Base-by-base conservation (phyloP, 2,329 filamentous ascomycete genomes). In the Monosporascus cannonballus region DNA sequence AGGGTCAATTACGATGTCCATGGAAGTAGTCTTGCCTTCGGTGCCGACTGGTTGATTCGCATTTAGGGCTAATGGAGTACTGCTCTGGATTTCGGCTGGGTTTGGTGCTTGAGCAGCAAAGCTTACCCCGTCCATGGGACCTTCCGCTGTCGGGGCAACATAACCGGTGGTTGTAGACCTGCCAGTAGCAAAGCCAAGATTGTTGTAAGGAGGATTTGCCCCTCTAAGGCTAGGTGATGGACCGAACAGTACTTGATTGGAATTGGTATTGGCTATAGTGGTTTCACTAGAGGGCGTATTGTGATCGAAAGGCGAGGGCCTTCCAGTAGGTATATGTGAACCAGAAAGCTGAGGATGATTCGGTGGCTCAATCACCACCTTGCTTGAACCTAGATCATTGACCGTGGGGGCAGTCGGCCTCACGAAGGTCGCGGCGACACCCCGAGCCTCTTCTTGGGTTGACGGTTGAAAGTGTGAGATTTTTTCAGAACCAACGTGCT, bases 1-100 rank as follows among this genome's bases (percentile, higher is more conserved):
- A 37, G 61, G 54, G 47, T 66, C 64, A 2, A 62, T 63, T 22
- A 52, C 39, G 22, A 53, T 56, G 22, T 58, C 57, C 38, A 55
- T 52, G 4, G 55, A 49, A 17, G 56, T 51, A 47, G 20, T 27
- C n/a, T 56, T 56, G 6, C 49, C 51, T 42, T 52, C 55, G 8
- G 46, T 42, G 44, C n/a, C 38, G 24, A 25, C 24, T 24, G 38
- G 18, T 46, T 53, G 27, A n/a, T 24, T 49, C 30, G 48, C 36
- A 47, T 24, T 18, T 22, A 37, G 22, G 6, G 41, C 30, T 30
- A 14, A 42, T 30, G 44, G 6, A 42, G 27, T 49, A 6, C 38
- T 37, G 3, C 38, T 37, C n/a, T 25, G 9, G 9, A 14, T 27
- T 15, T 11, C 30, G 41, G 11, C 17, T n/a, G 37, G 38, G 8